Base-by-base conservation (phyloP, 352 stramenopile genomes). In the Pythium guiyangense region DNA sequence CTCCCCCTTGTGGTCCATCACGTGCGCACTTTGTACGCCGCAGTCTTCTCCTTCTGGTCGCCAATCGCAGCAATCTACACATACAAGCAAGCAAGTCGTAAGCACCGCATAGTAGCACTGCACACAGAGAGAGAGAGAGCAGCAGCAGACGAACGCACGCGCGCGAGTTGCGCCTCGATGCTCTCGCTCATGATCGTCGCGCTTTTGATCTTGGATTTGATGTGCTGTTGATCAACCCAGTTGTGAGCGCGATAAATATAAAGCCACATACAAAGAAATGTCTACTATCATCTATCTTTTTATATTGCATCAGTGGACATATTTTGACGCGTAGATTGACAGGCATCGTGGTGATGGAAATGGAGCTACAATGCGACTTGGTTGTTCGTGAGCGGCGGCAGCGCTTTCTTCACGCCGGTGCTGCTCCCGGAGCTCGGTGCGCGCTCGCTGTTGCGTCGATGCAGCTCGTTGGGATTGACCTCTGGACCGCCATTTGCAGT, bases 1-100 rank as follows among this genome's bases (percentile, higher is more conserved):
- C 31, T 12, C 31, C 8, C 31, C 31, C 31, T 37, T 10, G 8
- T 37, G 31, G n/a, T n/a, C n/a, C n/a, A n/a, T n/a, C n/a, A 27
- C 54, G 12, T 11, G 20, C 34, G 6, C 54, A 77, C 78, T 78
- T 94, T 94, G 74, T 94, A 94, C 3, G 64, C 67, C 14, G 49
- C 60, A 1, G 82, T 81, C 59, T 92, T 92, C 52, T 90, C 78
- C 63, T 92, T 92, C 50, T 91, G 79, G 54, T 94, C 79, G 37
- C 69, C 58, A 22, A 91, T 71, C 43, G 67, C 71, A 29, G 72
- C 70, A 49, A 92, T 89, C 84, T 94, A 59, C 17, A 56, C 14
- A 3, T 20, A 51, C 27, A 53, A 2, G 49, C 20, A 43, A 48
- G 31, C 12, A 54, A 22, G 6, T 35, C 43, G 20, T 48, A 15